Conservation (phyloP, 1,139 yeast genomes). For the Suhomyces coccinellae region DNA sequence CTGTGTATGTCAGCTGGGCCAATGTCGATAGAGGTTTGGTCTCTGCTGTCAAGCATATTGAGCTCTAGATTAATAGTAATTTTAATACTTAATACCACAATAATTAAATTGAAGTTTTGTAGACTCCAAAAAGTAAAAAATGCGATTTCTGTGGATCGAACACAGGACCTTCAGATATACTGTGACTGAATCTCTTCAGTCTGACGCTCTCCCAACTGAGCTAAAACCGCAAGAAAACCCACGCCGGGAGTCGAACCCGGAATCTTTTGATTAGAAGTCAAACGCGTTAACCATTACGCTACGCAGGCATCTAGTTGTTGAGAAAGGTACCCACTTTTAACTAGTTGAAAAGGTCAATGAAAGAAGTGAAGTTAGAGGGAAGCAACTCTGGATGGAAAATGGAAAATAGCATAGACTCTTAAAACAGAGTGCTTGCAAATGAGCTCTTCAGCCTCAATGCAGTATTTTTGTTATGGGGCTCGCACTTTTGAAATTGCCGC, state of each 20-base stretch:
- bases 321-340: background rate
- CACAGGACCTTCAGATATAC: slow-evolving; percentile 57
- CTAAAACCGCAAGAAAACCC: slow-evolving; percentile 43
- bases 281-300: slow-evolving; percentile 21
- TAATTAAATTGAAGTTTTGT: background rate
- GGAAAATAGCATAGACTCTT: no score
- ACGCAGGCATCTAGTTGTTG: slow-evolving; percentile 14
- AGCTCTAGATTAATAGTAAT: slow-evolving; percentile 27
- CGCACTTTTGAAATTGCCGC: no score
- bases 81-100: background rate
- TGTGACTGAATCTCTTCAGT: slow-evolving; percentile 57
- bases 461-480: no score
- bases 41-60: slow-evolving; percentile 47
- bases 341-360: background rate
- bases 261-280: slow-evolving; percentile 20
- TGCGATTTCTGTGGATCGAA: slow-evolving; percentile 48
- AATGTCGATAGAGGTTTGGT: slow-evolving; percentile 69
- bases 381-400: background rate
- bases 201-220: slow-evolving; percentile 93
- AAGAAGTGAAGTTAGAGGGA: background rate
- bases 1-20: slow-evolving; percentile 63
- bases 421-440: no score
- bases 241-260: slow-evolving; percentile 21
- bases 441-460: no score
- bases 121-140: slow-evolving; percentile 1